phyloP scores from a whole-genome alignment of 2,329 filamentous ascomycete genomes.

The Delphinella strobiligena region DNA sequence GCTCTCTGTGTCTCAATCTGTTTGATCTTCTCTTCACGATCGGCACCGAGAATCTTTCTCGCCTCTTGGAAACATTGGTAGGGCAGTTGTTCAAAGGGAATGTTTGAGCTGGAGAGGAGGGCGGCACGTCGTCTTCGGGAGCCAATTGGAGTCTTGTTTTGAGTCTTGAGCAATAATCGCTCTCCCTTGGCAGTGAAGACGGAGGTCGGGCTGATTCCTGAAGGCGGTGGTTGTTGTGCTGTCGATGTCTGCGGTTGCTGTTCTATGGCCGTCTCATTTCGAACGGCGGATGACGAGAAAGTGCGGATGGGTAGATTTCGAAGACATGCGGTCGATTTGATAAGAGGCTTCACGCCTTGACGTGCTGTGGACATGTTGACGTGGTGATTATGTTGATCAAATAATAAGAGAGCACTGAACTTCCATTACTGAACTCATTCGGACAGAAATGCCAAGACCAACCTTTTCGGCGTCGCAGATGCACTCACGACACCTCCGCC shows the following conservation, averaged over 20 bases:
- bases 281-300: conserved; percentile 35
- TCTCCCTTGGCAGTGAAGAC: conserved; percentile 54
- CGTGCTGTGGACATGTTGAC: conserved; percentile 24
- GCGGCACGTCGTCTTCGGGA: conserved; percentile 65
- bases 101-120: conserved; percentile 42
- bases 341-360: conserved; percentile 18
- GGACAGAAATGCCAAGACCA: background rate
- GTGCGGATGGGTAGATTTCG: conserved; percentile 28
- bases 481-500: conserved; percentile 16
- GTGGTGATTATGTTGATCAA: no score
- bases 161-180: conserved; percentile 49
- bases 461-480: conserved; percentile 10
- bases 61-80: conserved; percentile 99
- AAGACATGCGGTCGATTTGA: conserved; percentile 8
- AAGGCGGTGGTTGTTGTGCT: conserved; percentile 8
- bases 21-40: conserved; percentile 68
- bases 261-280: conserved; percentile 32
- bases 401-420: no score
- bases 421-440: no score
- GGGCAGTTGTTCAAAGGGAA: conserved; percentile 86
- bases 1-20: conserved; percentile 56
- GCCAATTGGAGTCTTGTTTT: conserved; percentile 51
- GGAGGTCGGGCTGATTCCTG: conserved; percentile 50
- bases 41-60: conserved; percentile 64
- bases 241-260: conserved; percentile 8